Percentiles rank a stretch among this genome's conserved stretches.
These are phyloP conservation scores for Shiraia sp. DNA, from an alignment of 2,329 filamentous ascomycete genomes.

Conservation along the genomic window DNA sequence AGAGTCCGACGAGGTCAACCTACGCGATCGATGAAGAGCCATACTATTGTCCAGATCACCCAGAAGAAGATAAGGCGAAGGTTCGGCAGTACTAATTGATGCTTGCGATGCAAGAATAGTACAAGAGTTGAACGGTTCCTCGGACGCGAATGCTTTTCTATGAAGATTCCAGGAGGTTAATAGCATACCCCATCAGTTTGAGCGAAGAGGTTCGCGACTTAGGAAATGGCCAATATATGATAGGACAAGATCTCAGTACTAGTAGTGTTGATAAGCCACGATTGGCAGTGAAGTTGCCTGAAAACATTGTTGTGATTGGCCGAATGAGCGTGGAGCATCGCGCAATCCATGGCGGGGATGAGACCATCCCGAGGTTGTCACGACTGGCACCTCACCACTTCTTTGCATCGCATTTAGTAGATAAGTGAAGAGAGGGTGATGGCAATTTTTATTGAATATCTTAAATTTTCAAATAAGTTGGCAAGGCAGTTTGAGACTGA, in stretches of 20 bases:
- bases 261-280: slow-evolving; percentile 1
- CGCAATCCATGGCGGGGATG: slow-evolving; percentile 6
- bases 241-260: slow-evolving; percentile 2
- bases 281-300: slow-evolving; percentile 2
- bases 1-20: slow-evolving; percentile 4
- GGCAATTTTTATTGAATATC: too few species aligned
- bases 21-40: slow-evolving; percentile 6
- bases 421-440: too few species aligned
- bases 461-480: too few species aligned
- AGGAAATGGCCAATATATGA: slow-evolving; percentile 3
- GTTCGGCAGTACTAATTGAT: neutral
- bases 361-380: too few species aligned
- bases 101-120: neutral
- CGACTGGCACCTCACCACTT: too few species aligned
- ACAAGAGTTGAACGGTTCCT: neutral
- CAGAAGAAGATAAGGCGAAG: neutral
- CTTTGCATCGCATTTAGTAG: too few species aligned
- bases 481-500: too few species aligned
- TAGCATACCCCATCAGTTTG: neutral
- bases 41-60: slow-evolving; percentile 1
- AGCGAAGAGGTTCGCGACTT: slow-evolving; percentile 1
- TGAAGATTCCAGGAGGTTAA: slow-evolving; percentile 2
- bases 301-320: slow-evolving; percentile 4
- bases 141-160: slow-evolving; percentile 1
- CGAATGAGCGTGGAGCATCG: neutral